Base-by-base conservation (phyloP, 352 stramenopile genomes). In the Globisporangium echinulatum region DNA sequence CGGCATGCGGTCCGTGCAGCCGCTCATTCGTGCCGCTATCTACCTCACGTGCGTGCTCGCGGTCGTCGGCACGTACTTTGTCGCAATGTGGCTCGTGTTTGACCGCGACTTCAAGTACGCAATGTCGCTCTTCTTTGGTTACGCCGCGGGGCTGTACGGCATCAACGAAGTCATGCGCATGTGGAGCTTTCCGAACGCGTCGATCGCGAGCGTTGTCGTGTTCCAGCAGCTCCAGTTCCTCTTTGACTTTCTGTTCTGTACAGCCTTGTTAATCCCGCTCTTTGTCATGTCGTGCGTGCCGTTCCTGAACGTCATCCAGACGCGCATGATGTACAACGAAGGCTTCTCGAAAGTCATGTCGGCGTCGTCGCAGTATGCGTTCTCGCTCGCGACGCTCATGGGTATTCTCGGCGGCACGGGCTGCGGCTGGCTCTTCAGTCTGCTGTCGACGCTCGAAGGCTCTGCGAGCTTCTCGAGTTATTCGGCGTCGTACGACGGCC, bases 301-400 rank as follows among this genome's bases (percentile, higher is more conserved):
- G 57, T 94, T 94, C 66, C 55, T 94, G 47, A 92, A 92, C 63
- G 87, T 92, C 14, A 87, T 94, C 40, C 85, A 94, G 68, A 92
- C 85, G 54, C 83, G 85, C 61, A 94, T 94, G 85, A 94, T 94
- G 85, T 94, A 92, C 79, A 94, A 94, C 68, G 87, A 94, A 73
- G 82, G 82, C 43, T 94, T 94, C 58, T 92, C 82, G 2, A 77
- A 92, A 53, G 85, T 91, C 15, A 74, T 94, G 17, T 94, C 85
- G 47, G 85, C 83, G 5, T 92, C 85, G 44, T 92, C 83, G 37
- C 85, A 94, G 70, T 92, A 94, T 60, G 85, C 85, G 19, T 90
- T 94, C 59, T 92, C 81, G 15, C 69, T 94, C 3, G 82, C 83
- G 19, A 77, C 83, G 11, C 87, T 90, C 61, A 88, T 92, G 67